Evolutionary conservation across 2,329 filamentous ascomycete species (phyloP), one percentile per base, ranked within the genome.

Genomic region (Penicillium sp.): DNA sequence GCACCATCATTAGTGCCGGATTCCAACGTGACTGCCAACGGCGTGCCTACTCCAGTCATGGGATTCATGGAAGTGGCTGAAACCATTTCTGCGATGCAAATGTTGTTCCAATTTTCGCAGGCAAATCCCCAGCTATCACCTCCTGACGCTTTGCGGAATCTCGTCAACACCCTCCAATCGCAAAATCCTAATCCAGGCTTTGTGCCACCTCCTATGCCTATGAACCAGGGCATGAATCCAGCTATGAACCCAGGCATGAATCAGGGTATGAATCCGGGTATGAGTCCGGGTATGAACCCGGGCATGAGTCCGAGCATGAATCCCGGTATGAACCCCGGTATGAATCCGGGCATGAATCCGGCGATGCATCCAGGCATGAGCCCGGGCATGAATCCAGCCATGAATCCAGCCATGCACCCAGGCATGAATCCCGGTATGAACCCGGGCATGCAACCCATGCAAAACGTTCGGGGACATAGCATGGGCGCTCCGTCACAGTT

Each of bases 51-150:
- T 40, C 75, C 77, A 42, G 79, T 88, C 50, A 79, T 85, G 71
- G 76, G 79, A 62, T 87, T 85, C 67, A 76, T 88, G 59, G 85
- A 88, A 79, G 80, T 87, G 58, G 83, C 82, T 57, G 86, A 88
- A 71, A 86, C 84, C 31, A 82, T 88, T 69, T 85, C 82, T 52
- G 78, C 82, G 61, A 88, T 88, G 85, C 80, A 80, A 55, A 78
- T 80, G 56, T 71, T 87, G 34, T 85, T 87, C 74, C 76, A 78
- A 48, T 83, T 80, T 61, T 82, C 82, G 24, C 78, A 82, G 55
- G 76, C 80, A 47, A 77, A 84, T 61, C 76, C 76, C 5, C 76
- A 79, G 20, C 67, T 85, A 53, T 78, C 78, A 29, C 82, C 84
- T 3, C 74, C 76, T 20, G 77, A 85, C 61, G 81, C 84, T n/a